Evolutionary conservation across 2,329 filamentous ascomycete genomes (phyloP), one percentile per base, ranked within the genome.

Genomic region (Pseudocercospora ulei): DNA sequence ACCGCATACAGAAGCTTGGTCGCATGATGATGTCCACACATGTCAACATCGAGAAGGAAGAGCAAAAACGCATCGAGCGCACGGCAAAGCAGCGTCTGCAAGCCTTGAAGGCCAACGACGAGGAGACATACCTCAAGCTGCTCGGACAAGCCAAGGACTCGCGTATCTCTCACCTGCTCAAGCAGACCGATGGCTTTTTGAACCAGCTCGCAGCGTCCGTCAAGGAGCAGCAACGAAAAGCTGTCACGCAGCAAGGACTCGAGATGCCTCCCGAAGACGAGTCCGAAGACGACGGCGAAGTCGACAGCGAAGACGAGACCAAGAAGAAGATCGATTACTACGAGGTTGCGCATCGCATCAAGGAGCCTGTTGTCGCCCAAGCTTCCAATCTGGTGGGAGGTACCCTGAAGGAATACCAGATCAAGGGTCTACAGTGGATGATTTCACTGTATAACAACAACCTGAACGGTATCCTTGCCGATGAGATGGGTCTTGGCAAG

Each of bases 401-500:
- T 58, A 82, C 71, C 7, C 71, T 98, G 51, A 98, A 98, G 64
- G 90, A 98, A 62, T 98, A 98, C 64, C 90, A 98, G 66, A 53
- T 98, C 65, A 96, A 95, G 76, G 90, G 90, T 73, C 69, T 98
- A 31, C 88, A 98, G 63, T 98, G 90, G 90, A 98, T 98, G 90
- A 80, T 98, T 45, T 98, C 90, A 8, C 73, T 98, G 8, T 98
- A 96, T 74, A 98, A 98, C 78, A 98, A 98, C 71, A 98, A 95
- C 65, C 75, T 98, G 50, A 98, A 98, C 62, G 90, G 90, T 73
- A 96, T 98, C 51, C 70, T 98, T 55, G 90, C 90, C 43, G 90
- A 98, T 57, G 90, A 98, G 66, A 98, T 98, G 90, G 90, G 90
- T 79, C 83, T 98, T 50, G 90, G 90, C 63, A 98, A 98, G 69